Conservation (phyloP, 768 basidiomycete genomes). For the Dacryopinax primogenitus region DNA sequence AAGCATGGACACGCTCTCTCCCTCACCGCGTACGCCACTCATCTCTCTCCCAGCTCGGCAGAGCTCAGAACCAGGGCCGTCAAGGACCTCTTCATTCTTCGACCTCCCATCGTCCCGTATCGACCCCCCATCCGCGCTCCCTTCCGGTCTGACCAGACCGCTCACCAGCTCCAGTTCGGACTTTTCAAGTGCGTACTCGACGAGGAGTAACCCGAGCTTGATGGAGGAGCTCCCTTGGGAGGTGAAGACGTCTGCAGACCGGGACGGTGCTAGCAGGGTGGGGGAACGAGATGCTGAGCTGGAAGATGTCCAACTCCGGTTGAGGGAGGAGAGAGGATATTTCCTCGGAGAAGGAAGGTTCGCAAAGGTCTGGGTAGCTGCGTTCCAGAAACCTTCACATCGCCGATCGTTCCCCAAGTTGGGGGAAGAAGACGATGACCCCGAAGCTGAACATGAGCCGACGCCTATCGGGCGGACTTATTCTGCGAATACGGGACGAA, state of each 20-base stretch:
- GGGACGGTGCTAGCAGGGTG: background rate
- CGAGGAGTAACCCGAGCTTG: background rate
- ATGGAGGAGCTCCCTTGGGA: conserved; percentile 5
- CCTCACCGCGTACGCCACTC: background rate
- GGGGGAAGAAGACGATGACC: background rate
- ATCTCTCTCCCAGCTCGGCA: background rate
- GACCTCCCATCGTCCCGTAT: background rate
- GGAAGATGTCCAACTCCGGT: background rate
- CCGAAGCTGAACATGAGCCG: background rate
- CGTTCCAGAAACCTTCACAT: background rate
- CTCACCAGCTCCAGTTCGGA: background rate
- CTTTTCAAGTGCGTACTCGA: background rate
- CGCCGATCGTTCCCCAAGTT: too few relatives aligned
- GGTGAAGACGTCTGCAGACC: background rate
- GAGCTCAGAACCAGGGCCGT: background rate
- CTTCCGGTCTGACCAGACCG: background rate
- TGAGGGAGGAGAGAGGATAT: background rate
- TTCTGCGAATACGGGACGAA: conserved; percentile 5
- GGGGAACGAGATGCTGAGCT: background rate
- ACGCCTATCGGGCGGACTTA: too few relatives aligned
- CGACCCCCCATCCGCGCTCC: background rate
- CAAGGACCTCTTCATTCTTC: background rate
- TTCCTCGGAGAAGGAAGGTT: conserved; percentile 2
- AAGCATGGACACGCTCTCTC: background rate
- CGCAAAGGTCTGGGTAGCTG: background rate